Evolutionary conservation across 2,329 filamentous ascomycete genomes (phyloP).

Genomic region (Malbranchea cinnamomea): DNA sequence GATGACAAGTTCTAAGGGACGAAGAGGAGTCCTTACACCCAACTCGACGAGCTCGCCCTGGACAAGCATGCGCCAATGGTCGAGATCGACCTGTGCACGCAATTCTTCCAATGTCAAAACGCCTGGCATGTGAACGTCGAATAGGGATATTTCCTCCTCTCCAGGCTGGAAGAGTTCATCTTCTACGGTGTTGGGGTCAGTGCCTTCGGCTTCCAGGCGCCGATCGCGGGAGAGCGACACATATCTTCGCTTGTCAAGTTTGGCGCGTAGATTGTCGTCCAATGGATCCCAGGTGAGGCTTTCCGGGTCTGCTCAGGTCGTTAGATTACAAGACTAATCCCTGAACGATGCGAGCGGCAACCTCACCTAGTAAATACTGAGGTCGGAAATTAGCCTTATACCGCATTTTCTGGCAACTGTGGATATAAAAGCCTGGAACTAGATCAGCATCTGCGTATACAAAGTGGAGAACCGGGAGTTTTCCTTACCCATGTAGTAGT

Average conservation of each 20-base stretch:
- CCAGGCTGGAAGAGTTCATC: conserved; percentile 15
- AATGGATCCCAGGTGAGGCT: conserved; percentile 30
- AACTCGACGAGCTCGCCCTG: conserved; percentile 28
- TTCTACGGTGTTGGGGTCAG: conserved; percentile 9
- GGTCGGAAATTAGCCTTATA: conserved; percentile 35
- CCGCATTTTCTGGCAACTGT: conserved; percentile 38
- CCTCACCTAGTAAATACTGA: conserved; percentile 33
- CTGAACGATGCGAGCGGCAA: not conserved
- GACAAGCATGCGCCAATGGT: conserved; percentile 30
- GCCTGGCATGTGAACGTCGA: conserved; percentile 32
- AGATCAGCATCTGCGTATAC: conserved; percentile 2
- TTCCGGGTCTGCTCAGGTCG: conserved; percentile 27
- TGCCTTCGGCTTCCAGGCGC: conserved; percentile 7
- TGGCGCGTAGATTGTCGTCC: conserved; percentile 25
- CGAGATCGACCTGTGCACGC: conserved; percentile 24
- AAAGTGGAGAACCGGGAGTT: not conserved
- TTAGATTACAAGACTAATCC: not conserved
- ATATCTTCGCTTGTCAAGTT: conserved; percentile 29
- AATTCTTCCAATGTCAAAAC: conserved; percentile 29
- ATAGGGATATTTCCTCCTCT: conserved; percentile 30
- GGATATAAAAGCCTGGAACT: conserved; percentile 44
- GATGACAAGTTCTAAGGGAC: not conserved
- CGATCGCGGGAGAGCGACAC: conserved; percentile 29
- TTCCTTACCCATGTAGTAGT: conserved; percentile 47
- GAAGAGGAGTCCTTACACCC: conserved; percentile 18